Evolutionary conservation across 1,139 yeast species (phyloP), one percentile per base, ranked within the genome.

Genomic region (Yamadazyma mexicana): DNA sequence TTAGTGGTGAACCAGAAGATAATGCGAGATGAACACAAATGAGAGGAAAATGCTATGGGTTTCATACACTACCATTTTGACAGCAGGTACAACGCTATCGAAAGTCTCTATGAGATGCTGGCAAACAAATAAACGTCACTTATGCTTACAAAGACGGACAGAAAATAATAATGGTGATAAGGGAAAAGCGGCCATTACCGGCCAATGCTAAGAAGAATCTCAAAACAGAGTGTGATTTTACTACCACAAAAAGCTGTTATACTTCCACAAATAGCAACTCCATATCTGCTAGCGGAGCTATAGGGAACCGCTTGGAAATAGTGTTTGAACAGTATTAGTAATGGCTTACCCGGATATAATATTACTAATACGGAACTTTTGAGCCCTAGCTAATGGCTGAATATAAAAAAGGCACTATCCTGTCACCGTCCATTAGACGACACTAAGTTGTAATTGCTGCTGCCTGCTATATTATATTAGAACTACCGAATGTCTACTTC

Each of bases 101-200:
- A 71, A 33, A 77, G 77, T 40, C 75, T 91, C 81, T 73, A 87
- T 52, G 84, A 79, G 41, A 71, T 78, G 38, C 63, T 92, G 14
- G 79, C 87, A 81, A 87, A 87, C 58, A 76, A 30, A 67, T 87
- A 2, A 59, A 64, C 2, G 69, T 91, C 2, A 75, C 77, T 22
- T 91, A 88, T 57, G 95, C 96, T 0, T 80, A 72, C 54, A 87
- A 87, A 59, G 81, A 48, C 79, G 78, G 44, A 71, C 53, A 20
- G 53, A 59, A 31, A 57, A 59, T 12, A 73, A 77, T 34, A 95
- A 88, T 53, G 97, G 97, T n/a, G 94, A 84, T 51, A 73, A 73
- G 22, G 80, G 80, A n/a, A 0, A 97, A 91, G 55, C 69, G 97
- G 50, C 48, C 76, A 37, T 67, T 91, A 44, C 92, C 94, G 14